Conservation (phyloP, 305 asterid species). For the Nicotiana rustica region DNA sequence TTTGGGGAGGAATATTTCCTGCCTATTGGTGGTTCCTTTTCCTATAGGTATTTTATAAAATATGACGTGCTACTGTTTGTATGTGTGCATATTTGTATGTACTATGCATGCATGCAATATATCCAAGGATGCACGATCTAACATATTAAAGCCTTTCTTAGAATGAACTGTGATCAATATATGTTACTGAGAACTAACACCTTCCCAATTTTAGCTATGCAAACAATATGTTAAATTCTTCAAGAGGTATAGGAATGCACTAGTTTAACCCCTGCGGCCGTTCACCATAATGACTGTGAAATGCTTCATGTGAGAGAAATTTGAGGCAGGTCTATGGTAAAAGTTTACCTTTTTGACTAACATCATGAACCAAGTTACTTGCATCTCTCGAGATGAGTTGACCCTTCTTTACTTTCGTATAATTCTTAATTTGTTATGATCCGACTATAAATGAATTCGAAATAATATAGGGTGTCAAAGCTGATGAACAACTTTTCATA, state of each 20-base stretch:
- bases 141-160: not conserved
- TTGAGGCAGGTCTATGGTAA: conserved; percentile 19
- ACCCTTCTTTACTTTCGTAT: not conserved
- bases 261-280: not conserved
- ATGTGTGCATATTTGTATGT: not conserved
- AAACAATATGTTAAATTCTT: conserved; percentile 14
- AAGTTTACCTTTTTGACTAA: not conserved
- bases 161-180: not conserved
- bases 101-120: conserved; percentile 25
- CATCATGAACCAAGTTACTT: conserved; percentile 29
- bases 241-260: not conserved
- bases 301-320: conserved; percentile 3
- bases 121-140: not conserved
- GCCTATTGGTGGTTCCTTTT: conserved; percentile 4
- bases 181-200: conserved; percentile 15
- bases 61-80: conserved; percentile 18
- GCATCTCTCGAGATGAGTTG: conserved; percentile 6
- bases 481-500: conserved; percentile 20
- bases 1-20: conserved; percentile 24
- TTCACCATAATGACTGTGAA: conserved; percentile 21
- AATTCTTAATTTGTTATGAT: not conserved
- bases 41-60: not conserved
- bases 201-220: conserved; percentile 19
- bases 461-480: conserved; percentile 11
- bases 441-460: not conserved